phyloP scores from a whole-genome alignment of 139 green algal genomes.

The Picochlorum costavermella region DNA sequence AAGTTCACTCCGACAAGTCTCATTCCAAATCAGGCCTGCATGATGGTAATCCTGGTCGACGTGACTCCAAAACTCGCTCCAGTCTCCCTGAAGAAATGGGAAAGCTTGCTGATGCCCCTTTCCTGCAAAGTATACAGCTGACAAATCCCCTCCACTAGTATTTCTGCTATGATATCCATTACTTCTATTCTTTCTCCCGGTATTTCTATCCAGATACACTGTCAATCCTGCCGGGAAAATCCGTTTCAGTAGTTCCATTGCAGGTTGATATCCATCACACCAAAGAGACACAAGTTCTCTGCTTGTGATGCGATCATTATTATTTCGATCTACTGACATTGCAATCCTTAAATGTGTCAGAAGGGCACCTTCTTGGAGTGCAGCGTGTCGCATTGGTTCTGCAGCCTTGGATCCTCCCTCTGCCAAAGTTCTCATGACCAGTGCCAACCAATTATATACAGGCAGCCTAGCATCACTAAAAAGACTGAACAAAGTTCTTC shows the following conservation, averaged over 20 bases:
- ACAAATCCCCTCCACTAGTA: slow-evolving; percentile 1
- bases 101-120: neutral
- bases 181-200: neutral
- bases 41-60: slow-evolving; percentile 61
- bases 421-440: slow-evolving; percentile 72
- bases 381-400: slow-evolving; percentile 71
- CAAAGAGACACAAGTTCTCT: slow-evolving; percentile 71
- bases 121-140: neutral
- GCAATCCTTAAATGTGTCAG: slow-evolving; percentile 62
- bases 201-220: neutral
- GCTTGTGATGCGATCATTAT: slow-evolving; percentile 20
- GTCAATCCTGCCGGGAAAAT: slow-evolving; percentile 68
- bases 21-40: slow-evolving; percentile 85
- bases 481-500: slow-evolving; percentile 65
- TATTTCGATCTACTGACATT: slow-evolving; percentile 1
- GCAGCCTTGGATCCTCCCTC: slow-evolving; percentile 60
- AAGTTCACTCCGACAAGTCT: slow-evolving; percentile 69
- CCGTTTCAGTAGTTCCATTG: slow-evolving; percentile 58
- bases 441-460: slow-evolving; percentile 50
- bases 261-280: slow-evolving; percentile 64
- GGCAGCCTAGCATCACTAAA: slow-evolving; percentile 56
- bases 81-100: slow-evolving; percentile 46
- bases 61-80: slow-evolving; percentile 69
- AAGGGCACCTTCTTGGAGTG: slow-evolving; percentile 70
- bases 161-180: slow-evolving; percentile 1